Conservation (phyloP, 805 yeast species). For the Saccharomycopsis amapae region DNA sequence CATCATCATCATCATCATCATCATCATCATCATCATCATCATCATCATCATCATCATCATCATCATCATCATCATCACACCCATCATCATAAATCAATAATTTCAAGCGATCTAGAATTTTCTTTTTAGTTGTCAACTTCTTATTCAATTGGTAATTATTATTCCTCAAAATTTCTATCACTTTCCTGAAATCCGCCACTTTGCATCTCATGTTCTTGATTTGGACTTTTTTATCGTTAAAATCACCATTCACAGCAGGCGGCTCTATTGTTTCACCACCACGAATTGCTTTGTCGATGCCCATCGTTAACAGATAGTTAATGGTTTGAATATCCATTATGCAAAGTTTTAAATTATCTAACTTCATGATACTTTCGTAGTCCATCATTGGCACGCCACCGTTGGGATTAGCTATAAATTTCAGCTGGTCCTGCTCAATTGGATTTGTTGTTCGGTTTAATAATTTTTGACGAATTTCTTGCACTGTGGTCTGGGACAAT, state of each 20-base stretch:
- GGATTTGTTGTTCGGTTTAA: background rate
- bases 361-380: constrained; percentile 34
- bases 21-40: background rate
- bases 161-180: background rate
- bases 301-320: constrained; percentile 9
- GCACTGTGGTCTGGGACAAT: constrained; percentile 13
- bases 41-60: background rate
- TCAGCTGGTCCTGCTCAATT: background rate
- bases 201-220: background rate
- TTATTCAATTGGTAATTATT: background rate
- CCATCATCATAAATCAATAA: constrained; percentile 1
- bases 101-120: background rate
- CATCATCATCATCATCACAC: background rate
- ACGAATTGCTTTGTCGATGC: background rate
- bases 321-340: constrained; percentile 27
- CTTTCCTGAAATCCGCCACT: background rate
- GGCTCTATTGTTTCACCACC: background rate
- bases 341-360: constrained; percentile 32
- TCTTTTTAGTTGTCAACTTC: background rate
- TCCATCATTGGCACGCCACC: constrained; percentile 26
- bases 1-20: background rate
- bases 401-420: constrained; percentile 3
- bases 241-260: no score
- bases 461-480: constrained; percentile 4
- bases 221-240: background rate